Conservation (phyloP, 2,329 filamentous ascomycete species). For the Monilinia fructicola region DNA sequence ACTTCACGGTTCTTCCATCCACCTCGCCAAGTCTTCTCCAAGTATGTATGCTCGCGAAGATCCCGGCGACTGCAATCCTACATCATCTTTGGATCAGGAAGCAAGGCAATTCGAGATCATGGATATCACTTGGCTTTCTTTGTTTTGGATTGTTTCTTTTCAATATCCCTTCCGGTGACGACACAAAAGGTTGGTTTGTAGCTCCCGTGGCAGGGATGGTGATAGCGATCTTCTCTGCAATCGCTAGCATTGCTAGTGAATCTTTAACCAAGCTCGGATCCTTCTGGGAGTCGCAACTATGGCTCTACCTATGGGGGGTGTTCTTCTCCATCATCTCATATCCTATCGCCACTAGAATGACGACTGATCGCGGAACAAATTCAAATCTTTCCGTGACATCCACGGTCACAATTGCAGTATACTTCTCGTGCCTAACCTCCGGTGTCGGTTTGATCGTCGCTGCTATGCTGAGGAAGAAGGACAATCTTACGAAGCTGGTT, state of each 20-base stretch:
- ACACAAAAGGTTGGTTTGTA: constrained; percentile 26
- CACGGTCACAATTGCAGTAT: constrained; percentile 17
- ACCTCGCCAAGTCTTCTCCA: constrained; percentile 32
- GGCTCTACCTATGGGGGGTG: constrained; percentile 32
- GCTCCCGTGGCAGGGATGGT: constrained; percentile 30
- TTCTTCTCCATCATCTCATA: constrained; percentile 25
- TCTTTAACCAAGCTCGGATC: constrained; percentile 31
- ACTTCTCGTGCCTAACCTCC: constrained; percentile 16
- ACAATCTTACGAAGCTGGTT: constrained; percentile 33
- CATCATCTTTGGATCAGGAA: constrained; percentile 33
- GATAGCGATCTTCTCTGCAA: constrained; percentile 30
- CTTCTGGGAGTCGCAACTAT: constrained; percentile 32
- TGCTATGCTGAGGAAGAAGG: constrained; percentile 27
- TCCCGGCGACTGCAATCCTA: constrained; percentile 32
- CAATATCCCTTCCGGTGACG: constrained; percentile 25
- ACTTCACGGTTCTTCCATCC: constrained; percentile 31
- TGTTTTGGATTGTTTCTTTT: constrained; percentile 32
- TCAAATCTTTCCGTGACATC: neutral
- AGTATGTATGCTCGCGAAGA: constrained; percentile 32
- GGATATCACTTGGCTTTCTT: constrained; percentile 28
- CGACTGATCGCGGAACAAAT: neutral
- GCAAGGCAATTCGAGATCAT: constrained; percentile 29
- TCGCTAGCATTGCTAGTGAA: constrained; percentile 32
- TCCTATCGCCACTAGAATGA: constrained; percentile 17
- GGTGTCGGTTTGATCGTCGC: constrained; percentile 29